These are phyloP conservation scores for Penicillium nucicola DNA, from an alignment of 495 filamentous ascomycete genomes.

Conservation along the genomic window DNA sequence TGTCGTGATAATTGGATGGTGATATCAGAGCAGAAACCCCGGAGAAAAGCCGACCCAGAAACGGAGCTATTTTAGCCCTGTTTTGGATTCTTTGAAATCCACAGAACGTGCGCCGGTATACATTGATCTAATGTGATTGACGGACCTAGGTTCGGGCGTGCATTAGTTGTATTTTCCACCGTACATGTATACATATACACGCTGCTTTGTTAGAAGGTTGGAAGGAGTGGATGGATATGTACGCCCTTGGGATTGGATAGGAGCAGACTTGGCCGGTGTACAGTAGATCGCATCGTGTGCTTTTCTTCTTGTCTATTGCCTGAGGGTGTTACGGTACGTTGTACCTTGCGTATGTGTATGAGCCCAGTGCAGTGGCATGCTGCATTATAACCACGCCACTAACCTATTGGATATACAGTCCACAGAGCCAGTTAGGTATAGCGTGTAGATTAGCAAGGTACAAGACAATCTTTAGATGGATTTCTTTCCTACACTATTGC, in stretches of 20 bases:
- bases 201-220: too few species aligned
- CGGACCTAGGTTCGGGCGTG: conserved; percentile 11
- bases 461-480: too few species aligned
- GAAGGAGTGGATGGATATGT: neutral
- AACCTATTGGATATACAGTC: neutral
- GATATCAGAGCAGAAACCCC: conserved; percentile 12
- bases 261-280: conserved; percentile 6
- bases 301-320: neutral
- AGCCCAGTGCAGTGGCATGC: neutral
- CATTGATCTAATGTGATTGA: conserved; percentile 29
- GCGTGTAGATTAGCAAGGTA: too few species aligned
- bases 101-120: conserved; percentile 19
- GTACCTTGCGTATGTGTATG: conserved; percentile 1
- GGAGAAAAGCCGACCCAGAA: conserved; percentile 22
- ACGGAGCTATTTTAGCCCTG: conserved; percentile 9
- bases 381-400: too few species aligned
- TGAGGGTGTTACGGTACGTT: neutral
- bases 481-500: neutral
- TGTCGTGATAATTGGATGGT: too few species aligned
- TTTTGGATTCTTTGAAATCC: conserved; percentile 17
- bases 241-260: conserved; percentile 2
- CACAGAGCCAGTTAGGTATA: too few species aligned
- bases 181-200: neutral
- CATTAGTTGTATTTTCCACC: conserved; percentile 23
- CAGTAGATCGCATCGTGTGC: conserved; percentile 4